Base-by-base conservation (phyloP, 352 stramenopile species). In the Peronospora belbahrii region DNA sequence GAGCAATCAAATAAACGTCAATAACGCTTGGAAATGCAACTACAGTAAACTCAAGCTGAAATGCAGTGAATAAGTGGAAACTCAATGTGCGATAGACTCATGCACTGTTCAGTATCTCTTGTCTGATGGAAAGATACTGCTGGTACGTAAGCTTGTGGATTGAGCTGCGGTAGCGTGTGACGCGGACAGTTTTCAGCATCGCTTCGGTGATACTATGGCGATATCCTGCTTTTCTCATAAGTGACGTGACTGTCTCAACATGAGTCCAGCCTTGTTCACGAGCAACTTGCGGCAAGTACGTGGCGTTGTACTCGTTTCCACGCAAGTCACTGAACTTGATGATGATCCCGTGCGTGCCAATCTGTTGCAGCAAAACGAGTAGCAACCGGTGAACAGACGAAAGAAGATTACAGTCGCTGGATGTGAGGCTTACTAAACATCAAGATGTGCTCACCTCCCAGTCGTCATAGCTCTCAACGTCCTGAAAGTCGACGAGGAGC, bases 61-160 rank as follows among this genome's bases (percentile, higher is more conserved):
- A 24, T 42, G 37, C 25, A 56, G 11, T 24, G 27, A 24, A 23
- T 31, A 10, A 36, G 2, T 0, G 8, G 2, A 3, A 22, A 35
- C 25, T 40, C 18, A 51, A 31, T 44, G 17, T 23, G 24, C 24
- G 11, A 33, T 15, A 33, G 9, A 32, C 27, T 64, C 47, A 65
- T 49, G 35, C 31, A 55, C 20, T 34, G 28, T 41, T 34, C 30
- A 62, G 44, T 43, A 62, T 57, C 48, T 61, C 53, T 61, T 64
- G 58, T 62, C 85, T 90, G 60, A 80, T 52, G 58, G 51, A 68
- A 35, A 86, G 63, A 47, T 91, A 91, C 59, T 88, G 72, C 35
- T 73, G 61, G 67, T 88, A 88, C 56, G 74, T 71, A 40, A 91
- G 77, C 52, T 85, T 83, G 64, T 88, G 70, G 56, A 88, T 88